Base-by-base conservation (phyloP, 2,329 filamentous ascomycete species). In the Phialophora expanda region DNA sequence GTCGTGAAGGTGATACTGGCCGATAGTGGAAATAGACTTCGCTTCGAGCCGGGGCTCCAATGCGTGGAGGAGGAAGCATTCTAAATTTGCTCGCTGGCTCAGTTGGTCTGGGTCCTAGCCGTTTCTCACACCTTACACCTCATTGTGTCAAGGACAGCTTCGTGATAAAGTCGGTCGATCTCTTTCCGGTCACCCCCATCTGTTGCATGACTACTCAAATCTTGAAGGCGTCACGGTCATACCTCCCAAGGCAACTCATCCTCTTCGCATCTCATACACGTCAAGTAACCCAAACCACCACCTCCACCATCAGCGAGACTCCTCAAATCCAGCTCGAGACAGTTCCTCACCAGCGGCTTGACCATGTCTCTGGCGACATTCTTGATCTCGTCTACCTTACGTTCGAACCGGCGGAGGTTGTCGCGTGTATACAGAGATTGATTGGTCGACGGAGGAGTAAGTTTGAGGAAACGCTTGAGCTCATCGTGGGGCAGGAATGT, bases 301-400 rank as follows among this genome's bases (percentile, higher is more conserved):
- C 78, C 76, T 2, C 77, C 80, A n/a, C 76, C 78, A 75, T 81
- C 69, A 73, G 77, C 73, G 38, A 73, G 58, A 30, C 73, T 73
- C 58, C 85, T 82, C 61, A 92, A 77, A 75, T 96, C 92, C 56
- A 96, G 84, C 78, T 97, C 91, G 12, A 97, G 83, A 60, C 89
- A 90, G 74, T 91, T 95, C 59, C 90, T 86, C 89, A 96, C 96
- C 12, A 97, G 81, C 3, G 93, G 93, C 65, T 89, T 88, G 7
- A 97, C 93, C 17, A 90, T 83, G 73, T 96, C 92, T 61, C 90
- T 84, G 6, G 93, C 94, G 74, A 94, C 85, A 63, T 86, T 85
- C 80, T 97, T 97, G 62, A 97, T 83, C 81, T 97, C 93, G 66
- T 97, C 92, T 71, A 97, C 85, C 63, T 92, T 86, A 74, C 90